Evolutionary conservation across 257 asterid species (phyloP), one percentile per base, ranked within the genome.

Genomic region (Anisodus acutangulus): DNA sequence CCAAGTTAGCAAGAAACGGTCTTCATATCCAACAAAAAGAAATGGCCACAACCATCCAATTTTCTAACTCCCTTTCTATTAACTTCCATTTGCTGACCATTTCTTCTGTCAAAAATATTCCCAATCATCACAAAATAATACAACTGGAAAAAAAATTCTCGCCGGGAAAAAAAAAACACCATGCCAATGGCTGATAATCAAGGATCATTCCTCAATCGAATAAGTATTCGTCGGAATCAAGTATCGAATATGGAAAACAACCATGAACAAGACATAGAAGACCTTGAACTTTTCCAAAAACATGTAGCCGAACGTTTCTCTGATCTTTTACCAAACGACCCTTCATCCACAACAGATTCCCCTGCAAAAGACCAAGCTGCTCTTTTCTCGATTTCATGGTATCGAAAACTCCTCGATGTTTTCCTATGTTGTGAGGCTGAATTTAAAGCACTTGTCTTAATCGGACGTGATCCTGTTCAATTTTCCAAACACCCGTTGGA

Each of bases 181-280:
- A 95, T 95, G 98, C 97, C 92, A 85, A 88, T 83, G 7, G 58
- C 88, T 5, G 93, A 93, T 43, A 93, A 85, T 22, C 97, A 91
- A 87, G 87, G 90, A 35, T 94, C 97, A 7, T 94, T 94, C 90
- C 92, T 94, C 81, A 93, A 94, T 91, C 97, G 97, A 82, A 94
- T 96, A 4, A 96, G 99, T 93, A 94, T 96, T 87, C 98, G 99
- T 57, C 95, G 99, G 55, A 94, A 90, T 85, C 97, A 93, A 85
- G 87, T 94, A 85, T 78, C 81, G 3, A 54, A 90, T 83, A 79
- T 91, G 86, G 98, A 94, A 6, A 85, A 58, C 87, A 78, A 79
- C 84, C 94, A 93, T 55, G 97, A 92, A 6, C 95, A 86, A 53
- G 97, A 95, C 3, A 87, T 88, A 35, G 95, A 93, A 53, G 97